Evolutionary conservation across 2,329 filamentous ascomycete species (phyloP).

Genomic region (Calonectria pseudoturangicola): DNA sequence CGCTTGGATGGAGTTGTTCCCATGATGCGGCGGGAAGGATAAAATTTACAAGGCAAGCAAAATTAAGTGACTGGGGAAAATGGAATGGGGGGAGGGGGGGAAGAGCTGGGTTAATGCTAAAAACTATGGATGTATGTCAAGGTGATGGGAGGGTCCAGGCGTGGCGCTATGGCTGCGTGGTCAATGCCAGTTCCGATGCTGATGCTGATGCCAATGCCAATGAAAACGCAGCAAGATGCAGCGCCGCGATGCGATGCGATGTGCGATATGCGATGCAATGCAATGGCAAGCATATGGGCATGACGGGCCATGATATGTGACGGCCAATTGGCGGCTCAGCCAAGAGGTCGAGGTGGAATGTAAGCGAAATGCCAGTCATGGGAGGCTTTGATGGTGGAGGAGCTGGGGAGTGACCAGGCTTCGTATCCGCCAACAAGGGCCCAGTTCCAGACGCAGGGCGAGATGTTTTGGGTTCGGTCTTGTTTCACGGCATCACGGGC

Average conservation of each 20-base stretch:
- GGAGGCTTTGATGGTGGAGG: neutral
- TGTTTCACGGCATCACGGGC: conserved; percentile 30
- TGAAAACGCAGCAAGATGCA: no score
- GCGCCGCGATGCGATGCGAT: no score
- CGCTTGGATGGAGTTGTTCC: conserved; percentile 2
- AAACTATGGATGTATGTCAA: no score
- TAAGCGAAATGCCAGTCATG: conserved; percentile 1
- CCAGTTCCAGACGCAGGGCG: conserved; percentile 11
- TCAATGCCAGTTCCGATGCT: neutral
- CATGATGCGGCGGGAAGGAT: conserved; percentile 13
- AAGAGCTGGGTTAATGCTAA: neutral
- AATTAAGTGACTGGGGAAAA: neutral
- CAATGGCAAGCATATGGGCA: neutral
- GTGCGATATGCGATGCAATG: neutral
- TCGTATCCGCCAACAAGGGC: conserved; percentile 28
- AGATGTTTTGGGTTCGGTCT: conserved; percentile 30
- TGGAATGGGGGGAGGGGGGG: neutral
- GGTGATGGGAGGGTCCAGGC: neutral
- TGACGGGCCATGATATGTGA: no score
- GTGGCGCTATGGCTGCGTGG: conserved; percentile 6
- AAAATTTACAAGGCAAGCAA: neutral
- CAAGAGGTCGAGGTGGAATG: neutral
- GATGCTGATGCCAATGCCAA: no score
- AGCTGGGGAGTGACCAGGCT: conserved; percentile 16
- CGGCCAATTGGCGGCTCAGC: neutral